Evolutionary conservation across 352 stramenopile genomes (phyloP), one percentile per base, ranked within the genome.

Genomic region (Phytophthora sp.): DNA sequence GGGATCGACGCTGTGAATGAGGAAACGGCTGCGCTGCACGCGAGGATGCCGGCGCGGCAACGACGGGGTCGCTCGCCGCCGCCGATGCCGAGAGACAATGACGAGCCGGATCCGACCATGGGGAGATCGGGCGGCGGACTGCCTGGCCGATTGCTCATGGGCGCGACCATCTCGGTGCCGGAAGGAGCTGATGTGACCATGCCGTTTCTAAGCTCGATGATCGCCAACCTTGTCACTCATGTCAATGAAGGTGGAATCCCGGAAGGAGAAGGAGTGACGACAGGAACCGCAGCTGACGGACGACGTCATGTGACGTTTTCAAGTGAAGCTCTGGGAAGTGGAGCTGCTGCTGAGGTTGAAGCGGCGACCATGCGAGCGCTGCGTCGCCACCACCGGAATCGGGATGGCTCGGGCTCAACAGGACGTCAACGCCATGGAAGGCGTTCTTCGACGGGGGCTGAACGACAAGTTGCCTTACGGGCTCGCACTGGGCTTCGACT

Each of bases 161-260:
- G 86, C 7, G 84, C 86, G 17, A 91, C 87, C 2, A 91, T 95
- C 42, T 66, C 84, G 8, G 69, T 93, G 2, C 77, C 82, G 1
- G 83, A 93, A 21, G 81, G 83, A 4, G 45, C 77, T 9, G 76
- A 85, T 31, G 77, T 91, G 30, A 83, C 64, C n/a, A 86, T 92
- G 77, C 87, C 87, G 11, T 94, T 95, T 71, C 68, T 95, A 7
- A 92, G 81, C 54, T 91, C 83, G 2, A 86, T 95, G 74, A 86
- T 95, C 43, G 74, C 83, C 17, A 92, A 92, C 56, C 76, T 94
- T 37, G 80, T 92, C 20, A 88, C 69, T 18, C 72, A 87, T 18
- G 79, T 73, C 10, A 51, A 43, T 42, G 72, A 75, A 62, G 45
- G 44, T 4, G 54, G 46, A 13, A 21, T 42, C 17, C n/a, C 6